Evolutionary conservation across 306 rosid genomes (phyloP).

Genomic region (Prunus fruticosa): DNA sequence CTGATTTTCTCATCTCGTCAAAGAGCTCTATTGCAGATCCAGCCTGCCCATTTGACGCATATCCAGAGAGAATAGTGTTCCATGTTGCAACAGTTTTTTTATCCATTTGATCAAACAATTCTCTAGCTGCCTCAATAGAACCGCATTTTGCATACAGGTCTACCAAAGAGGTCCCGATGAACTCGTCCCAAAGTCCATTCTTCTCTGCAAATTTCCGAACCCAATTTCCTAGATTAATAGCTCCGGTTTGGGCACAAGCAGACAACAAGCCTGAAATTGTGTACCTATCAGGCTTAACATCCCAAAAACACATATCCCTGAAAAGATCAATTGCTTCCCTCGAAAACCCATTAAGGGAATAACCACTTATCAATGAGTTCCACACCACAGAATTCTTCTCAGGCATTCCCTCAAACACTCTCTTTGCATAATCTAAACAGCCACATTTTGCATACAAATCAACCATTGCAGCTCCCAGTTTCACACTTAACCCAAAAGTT

Average conservation of each 20-base stretch:
- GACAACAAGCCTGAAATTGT: not conserved
- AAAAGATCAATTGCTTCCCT: constrained; percentile 1
- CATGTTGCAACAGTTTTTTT: constrained; percentile 1
- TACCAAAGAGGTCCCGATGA: constrained; percentile 5
- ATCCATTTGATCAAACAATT: constrained; percentile 11
- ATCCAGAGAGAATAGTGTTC: constrained; percentile 4
- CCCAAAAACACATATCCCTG: not conserved
- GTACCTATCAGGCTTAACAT: constrained; percentile 1
- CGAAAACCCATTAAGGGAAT: not conserved
- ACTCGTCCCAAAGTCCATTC: constrained; percentile 9
- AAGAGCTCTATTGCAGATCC: not conserved
- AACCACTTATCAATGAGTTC: constrained; percentile 5
- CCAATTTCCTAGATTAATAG: constrained; percentile 7
- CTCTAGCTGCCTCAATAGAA: constrained; percentile 1
- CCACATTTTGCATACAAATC: constrained; percentile 9
- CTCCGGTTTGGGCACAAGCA: constrained; percentile 5
- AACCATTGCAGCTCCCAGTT: constrained; percentile 8
- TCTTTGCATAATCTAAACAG: not conserved
- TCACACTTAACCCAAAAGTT: not conserved
- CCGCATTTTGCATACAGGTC: constrained; percentile 6
- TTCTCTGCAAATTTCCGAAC: constrained; percentile 1
- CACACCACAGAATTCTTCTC: not conserved
- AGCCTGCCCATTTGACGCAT: constrained; percentile 1
- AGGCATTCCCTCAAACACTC: constrained; percentile 5
- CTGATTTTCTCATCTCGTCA: constrained; percentile 7